Base-by-base conservation (phyloP, 805 yeast species). In the Candida quercuum region DNA sequence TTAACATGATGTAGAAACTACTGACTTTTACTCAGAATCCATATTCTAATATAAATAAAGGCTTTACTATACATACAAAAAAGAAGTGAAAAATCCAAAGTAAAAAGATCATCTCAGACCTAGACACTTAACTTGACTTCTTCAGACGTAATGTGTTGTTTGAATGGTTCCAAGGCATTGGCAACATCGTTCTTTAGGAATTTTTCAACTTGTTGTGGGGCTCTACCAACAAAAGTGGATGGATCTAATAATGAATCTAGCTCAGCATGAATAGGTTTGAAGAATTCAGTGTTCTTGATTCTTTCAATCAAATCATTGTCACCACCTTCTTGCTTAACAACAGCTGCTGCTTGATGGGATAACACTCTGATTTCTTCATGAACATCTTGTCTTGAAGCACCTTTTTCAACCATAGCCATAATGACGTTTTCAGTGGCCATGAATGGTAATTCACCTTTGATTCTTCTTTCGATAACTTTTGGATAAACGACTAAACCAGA, bases 381-480 rank as follows among this genome's bases (percentile, higher is more conserved):
- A 58, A 96, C 91, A 41, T 91, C 96, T 72, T 93, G 99, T 76
- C 99, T 84, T 23, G 95, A 88, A 23, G 86, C 98, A 53, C 98
- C 98, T 62, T 83, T 82, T 67, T 88, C 95, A 41, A 93, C 99
- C 97, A 93, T 93, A 37, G 99, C 99, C 99, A 93, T 93, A 64
- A 93, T 93, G 63, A 93, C 77, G 68, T 93, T 93, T 70, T 93
- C 99, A 41, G 99, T 93, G 50, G 99, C 99, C 99, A 93, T 93
- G 75, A 93, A 93, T 52, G 99, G 99, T 58, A 93, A 74, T 67
- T 93, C 99, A 36, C 96, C 75, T 61, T 59, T 78, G 66, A 93
- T 93, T 69, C 98, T 84, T 71, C 97, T 82, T 71, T 85, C 96
- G 57, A 93, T 93, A 54, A 93, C 99, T 76, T 93, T 91, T 52